Base-by-base conservation (phyloP, 768 basidiomycete species). In the Lactarius sp. region DNA sequence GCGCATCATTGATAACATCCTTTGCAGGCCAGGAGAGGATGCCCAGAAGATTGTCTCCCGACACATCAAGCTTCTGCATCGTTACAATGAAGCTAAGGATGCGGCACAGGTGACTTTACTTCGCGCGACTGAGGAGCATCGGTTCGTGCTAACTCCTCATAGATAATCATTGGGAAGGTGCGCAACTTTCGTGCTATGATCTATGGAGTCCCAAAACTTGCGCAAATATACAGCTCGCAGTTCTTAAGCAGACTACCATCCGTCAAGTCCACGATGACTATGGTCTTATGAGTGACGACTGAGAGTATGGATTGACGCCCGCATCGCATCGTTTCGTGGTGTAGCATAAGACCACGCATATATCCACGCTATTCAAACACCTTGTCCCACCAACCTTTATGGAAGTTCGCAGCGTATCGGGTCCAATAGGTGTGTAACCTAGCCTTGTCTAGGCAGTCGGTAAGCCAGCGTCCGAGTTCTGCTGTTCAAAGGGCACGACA, bases 151-250 rank as follows among this genome's bases (percentile, higher is more conserved):
- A 20, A 44, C 8, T 4, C 2, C 13, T 12, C 0, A 4, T 42
- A 92, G 91, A 85, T 90, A 51, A 76, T 93, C 56, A 90, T 92
- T 58, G 91, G 90, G 66, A 86, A 83, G 74, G 89, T 89, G 71
- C 44, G 56, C 31, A 5, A 4, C 20, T 49, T 34, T 55, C 27
- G 49, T n/a, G 20, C 59, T 6, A 8, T 52, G 3, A 36, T 64
- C 51, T 39, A 18, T 52, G 33, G 54, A 52, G 2, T 10, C 22
- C 34, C 36, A n/a, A n/a, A 41, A 20, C 39, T 70, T 36, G 62
- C 67, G 60, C 52, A 53, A 67, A 42, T 60, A 33, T 47, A 10
- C 66, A 92, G 92, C 81, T 93, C n/a, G 91, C 92, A 4, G 72
- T 80, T 5, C 75, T 86, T 64, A 85, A 82, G 62, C 82, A 85